Evolutionary conservation across 768 basidiomycete species (phyloP).

Genomic region (Suillus subalutaceus): DNA sequence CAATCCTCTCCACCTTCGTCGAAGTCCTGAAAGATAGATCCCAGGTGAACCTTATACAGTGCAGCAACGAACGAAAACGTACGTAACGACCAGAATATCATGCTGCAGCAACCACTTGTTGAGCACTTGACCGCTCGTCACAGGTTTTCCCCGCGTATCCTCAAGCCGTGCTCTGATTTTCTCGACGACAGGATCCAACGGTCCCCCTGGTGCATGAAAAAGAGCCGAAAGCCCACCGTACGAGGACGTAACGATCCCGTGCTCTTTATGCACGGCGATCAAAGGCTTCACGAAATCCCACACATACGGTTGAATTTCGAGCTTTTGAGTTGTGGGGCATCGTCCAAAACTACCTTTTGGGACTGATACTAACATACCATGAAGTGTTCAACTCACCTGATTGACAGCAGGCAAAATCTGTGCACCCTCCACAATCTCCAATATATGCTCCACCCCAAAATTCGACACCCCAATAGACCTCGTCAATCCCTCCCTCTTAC

Average conservation of each 20-base stretch:
- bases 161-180: constrained; percentile 22
- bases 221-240: constrained; percentile 38
- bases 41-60: not conserved
- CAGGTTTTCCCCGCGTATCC: constrained; percentile 19
- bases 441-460: constrained; percentile 56
- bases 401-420: constrained; percentile 67
- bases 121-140: constrained; percentile 21
- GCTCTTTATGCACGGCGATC: constrained; percentile 21
- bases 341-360: not conserved
- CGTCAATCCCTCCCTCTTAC: constrained; percentile 39
- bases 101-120: constrained; percentile 20
- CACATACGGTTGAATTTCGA: constrained; percentile 68
- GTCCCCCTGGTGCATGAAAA: constrained; percentile 29
- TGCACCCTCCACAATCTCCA: constrained; percentile 51
- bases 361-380: not conserved
- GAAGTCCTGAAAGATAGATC: not conserved
- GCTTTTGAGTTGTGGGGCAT: constrained; percentile 37
- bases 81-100: constrained; percentile 7
- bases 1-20: not conserved
- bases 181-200: constrained; percentile 34
- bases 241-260: constrained; percentile 30
- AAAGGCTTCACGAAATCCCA: constrained; percentile 30
- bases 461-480: constrained; percentile 70
- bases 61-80: not conserved
- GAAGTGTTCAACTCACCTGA: constrained; percentile 45